Evolutionary conservation across 169 alveolate species (phyloP).

Genomic region (Cystoisospora suis): DNA sequence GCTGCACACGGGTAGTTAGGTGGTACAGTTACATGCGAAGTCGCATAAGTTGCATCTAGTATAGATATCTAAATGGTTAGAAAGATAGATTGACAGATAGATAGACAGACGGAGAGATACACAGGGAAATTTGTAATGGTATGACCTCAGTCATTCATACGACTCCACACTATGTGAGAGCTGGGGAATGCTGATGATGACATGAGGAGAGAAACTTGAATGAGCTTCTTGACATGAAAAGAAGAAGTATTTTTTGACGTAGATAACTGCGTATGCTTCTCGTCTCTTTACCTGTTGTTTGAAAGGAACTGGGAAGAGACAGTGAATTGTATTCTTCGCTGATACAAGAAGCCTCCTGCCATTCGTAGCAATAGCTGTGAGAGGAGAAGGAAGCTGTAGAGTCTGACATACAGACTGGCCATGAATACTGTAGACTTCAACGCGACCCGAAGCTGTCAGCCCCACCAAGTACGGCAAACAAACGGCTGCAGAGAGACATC

Average conservation of each 20-base stretch:
- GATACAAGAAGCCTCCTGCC: constrained; percentile 9
- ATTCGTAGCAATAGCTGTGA: not conserved
- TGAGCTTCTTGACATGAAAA: not conserved
- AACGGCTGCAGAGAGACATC: not conserved
- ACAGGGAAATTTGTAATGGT: too few species aligned
- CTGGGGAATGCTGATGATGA: too few species aligned
- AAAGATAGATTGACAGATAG: too few species aligned
- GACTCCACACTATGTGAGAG: too few species aligned
- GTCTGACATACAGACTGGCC: constrained; percentile 50
- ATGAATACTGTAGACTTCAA: constrained; percentile 38
- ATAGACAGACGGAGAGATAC: not conserved
- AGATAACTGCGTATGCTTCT: not conserved
- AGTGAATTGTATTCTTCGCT: not conserved
- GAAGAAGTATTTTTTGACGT: not conserved
- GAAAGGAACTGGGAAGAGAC: constrained; percentile 20
- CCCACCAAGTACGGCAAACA: constrained; percentile 37
- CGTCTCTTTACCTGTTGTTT: not conserved
- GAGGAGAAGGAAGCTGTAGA: not conserved
- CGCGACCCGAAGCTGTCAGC: not conserved
- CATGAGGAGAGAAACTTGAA: not conserved
- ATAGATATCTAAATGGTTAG: too few species aligned
- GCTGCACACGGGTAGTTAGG: too few species aligned
- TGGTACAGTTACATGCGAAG: too few species aligned
- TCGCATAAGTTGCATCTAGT: too few species aligned
- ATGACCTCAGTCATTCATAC: too few species aligned